A percentile compares a stretch with the other conserved stretches of the same genome.
Evolutionary conservation across 2,329 filamentous ascomycete species (phyloP).

Genomic region (Colletotrichum cereale): DNA sequence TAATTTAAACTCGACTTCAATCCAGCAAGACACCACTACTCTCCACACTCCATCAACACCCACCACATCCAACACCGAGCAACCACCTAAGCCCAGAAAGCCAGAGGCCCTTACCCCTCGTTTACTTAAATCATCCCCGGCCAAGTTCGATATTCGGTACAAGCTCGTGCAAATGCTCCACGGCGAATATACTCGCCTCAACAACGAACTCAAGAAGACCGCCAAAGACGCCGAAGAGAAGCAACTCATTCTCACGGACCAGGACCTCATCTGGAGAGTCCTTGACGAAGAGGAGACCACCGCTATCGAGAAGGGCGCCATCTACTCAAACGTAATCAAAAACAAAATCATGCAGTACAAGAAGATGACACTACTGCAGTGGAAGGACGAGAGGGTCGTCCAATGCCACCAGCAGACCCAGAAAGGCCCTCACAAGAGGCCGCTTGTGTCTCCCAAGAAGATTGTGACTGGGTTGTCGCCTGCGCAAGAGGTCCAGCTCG

Average conservation of each 20-base stretch:
- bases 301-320: conserved; percentile 73
- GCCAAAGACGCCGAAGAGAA: conserved; percentile 61
- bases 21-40: conserved; percentile 15
- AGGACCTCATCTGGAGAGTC: conserved; percentile 76
- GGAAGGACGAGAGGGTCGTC: conserved; percentile 71
- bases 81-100: conserved; percentile 46
- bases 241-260: conserved; percentile 70
- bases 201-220: conserved; percentile 69
- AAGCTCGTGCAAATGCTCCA: conserved; percentile 74
- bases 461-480: conserved; percentile 78
- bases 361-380: conserved; percentile 79
- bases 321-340: conserved; percentile 89
- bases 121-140: conserved; percentile 69
- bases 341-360: conserved; percentile 82
- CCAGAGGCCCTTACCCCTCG: conserved; percentile 76
- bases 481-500: conserved; percentile 75
- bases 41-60: conserved; percentile 24
- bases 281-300: conserved; percentile 84
- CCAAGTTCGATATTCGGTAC: conserved; percentile 67
- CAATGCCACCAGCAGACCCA: conserved; percentile 46
- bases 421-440: conserved; percentile 48
- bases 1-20: conserved; percentile 12
- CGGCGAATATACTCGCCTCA: conserved; percentile 74
- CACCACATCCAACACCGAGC: conserved; percentile 35
- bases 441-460: conserved; percentile 56